Evolutionary conservation across 2,329 filamentous ascomycete species (phyloP).

Genomic region (Macrophomina phaseolina): DNA sequence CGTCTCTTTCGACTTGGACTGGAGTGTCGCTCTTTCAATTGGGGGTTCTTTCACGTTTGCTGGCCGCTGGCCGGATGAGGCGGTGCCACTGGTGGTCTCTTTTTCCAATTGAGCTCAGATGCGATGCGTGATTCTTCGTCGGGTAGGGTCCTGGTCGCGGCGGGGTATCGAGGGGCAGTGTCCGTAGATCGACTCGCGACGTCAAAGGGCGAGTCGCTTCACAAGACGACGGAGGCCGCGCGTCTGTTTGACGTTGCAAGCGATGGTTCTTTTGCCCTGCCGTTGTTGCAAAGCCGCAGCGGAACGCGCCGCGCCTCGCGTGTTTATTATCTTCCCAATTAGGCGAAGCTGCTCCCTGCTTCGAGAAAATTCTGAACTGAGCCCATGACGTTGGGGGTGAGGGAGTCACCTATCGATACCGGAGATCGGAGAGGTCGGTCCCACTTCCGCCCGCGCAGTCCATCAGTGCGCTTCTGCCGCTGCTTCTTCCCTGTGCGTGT

Average conservation of each 20-base stretch:
- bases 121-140: neutral
- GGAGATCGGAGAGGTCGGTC: neutral
- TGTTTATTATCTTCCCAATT: slow-evolving; percentile 23
- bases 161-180: slow-evolving; percentile 7
- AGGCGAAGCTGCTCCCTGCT: slow-evolving; percentile 22
- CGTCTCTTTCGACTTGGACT: too few species aligned
- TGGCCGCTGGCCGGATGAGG: too few species aligned
- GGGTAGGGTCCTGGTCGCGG: neutral
- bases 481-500: neutral
- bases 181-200: neutral
- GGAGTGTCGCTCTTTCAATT: neutral
- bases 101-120: neutral
- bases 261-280: neutral
- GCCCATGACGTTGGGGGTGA: slow-evolving; percentile 13
- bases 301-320: neutral
- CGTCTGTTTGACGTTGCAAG: neutral
- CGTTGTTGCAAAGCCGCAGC: neutral
- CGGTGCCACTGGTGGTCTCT: too few species aligned
- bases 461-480: neutral
- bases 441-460: slow-evolving; percentile 4
- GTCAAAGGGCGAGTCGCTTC: slow-evolving; percentile 6
- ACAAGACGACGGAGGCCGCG: neutral
- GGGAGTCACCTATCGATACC: slow-evolving; percentile 8
- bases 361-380: slow-evolving; percentile 24
- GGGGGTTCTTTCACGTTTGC: neutral